A percentile compares a stretch with the other conserved stretches of the same genome.
Evolutionary conservation across 257 asterid genomes (phyloP).

Genomic region (Solanum tarijense): DNA sequence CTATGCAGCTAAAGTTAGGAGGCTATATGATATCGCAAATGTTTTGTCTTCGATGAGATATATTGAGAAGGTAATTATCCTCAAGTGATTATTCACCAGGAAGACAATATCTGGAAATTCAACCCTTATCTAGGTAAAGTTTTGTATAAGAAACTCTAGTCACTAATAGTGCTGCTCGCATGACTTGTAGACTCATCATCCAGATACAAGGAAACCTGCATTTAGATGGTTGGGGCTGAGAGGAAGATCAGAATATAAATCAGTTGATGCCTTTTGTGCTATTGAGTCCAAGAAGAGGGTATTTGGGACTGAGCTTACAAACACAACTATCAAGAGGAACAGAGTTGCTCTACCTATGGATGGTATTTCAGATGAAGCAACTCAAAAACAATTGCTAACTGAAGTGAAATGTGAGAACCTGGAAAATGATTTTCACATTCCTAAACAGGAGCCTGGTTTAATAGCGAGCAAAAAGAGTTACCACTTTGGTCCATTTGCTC

Average conservation of each 20-base stretch:
- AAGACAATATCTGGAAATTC: not conserved
- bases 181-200: conserved; percentile 70
- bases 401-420: conserved; percentile 43
- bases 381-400: conserved; percentile 21
- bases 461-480: conserved; percentile 30
- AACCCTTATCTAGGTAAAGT: not conserved
- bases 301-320: conserved; percentile 82
- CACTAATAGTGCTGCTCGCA: not conserved
- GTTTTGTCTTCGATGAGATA: conserved; percentile 92
- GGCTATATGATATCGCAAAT: conserved; percentile 89
- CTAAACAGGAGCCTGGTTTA: conserved; percentile 9
- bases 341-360: conserved; percentile 18
- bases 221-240: conserved; percentile 74
- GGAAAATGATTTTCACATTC: conserved; percentile 34
- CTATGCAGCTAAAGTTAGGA: conserved; percentile 84
- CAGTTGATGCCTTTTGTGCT: conserved; percentile 13
- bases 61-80: conserved; percentile 66
- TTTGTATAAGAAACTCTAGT: not conserved
- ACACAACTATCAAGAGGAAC: conserved; percentile 43
- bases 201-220: conserved; percentile 91
- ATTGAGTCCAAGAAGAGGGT: conserved; percentile 57
- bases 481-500: conserved; percentile 96
- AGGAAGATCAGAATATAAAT: conserved; percentile 24
- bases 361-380: conserved; percentile 9
- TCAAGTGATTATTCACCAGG: not conserved